A percentile compares a stretch with the other conserved stretches of the same genome.
Conservation (phyloP, 2,329 filamentous ascomycete species). For the Neophaeococcomyces mojaviensis region DNA sequence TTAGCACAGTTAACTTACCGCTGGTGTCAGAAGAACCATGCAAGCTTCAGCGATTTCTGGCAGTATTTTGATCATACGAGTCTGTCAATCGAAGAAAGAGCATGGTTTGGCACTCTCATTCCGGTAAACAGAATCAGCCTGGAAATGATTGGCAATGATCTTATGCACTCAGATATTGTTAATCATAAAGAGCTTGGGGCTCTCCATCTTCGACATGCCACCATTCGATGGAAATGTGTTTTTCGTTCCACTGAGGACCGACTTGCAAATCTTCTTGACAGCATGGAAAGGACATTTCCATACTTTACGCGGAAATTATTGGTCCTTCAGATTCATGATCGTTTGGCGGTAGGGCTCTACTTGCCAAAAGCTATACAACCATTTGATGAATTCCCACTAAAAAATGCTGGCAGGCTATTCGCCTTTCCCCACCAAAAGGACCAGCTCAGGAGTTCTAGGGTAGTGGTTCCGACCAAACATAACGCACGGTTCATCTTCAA, state of each 20-base stretch:
- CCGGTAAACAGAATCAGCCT: slow-evolving; percentile 25
- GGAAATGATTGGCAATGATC: slow-evolving; percentile 31
- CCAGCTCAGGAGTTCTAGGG: slow-evolving; percentile 26
- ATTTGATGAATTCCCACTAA: slow-evolving; percentile 30
- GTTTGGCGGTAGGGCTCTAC: slow-evolving; percentile 35
- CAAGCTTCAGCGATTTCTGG: slow-evolving; percentile 24
- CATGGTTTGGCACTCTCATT: slow-evolving; percentile 31
- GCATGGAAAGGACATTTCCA: slow-evolving; percentile 26
- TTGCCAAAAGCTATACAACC: slow-evolving; percentile 30
- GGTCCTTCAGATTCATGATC: slow-evolving; percentile 30
- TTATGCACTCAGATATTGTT: slow-evolving; percentile 31
- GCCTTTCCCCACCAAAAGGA: slow-evolving; percentile 34
- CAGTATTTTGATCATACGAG: slow-evolving; percentile 29
- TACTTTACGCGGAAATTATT: slow-evolving; percentile 36
- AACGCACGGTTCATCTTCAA: slow-evolving; percentile 35
- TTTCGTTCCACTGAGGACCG: slow-evolving; percentile 30
- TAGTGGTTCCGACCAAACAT: slow-evolving; percentile 31
- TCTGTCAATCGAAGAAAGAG: slow-evolving; percentile 29
- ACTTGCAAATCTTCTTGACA: slow-evolving; percentile 31
- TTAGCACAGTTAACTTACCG: slow-evolving; percentile 27
- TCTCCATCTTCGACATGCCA: slow-evolving; percentile 29
- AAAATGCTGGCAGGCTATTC: slow-evolving; percentile 31
- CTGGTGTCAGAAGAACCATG: slow-evolving; percentile 30
- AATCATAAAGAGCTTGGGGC: slow-evolving; percentile 25
- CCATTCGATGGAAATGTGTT: slow-evolving; percentile 34